Evolutionary conservation across 2,329 filamentous ascomycete genomes (phyloP).

Genomic region (Beauveria brongniartii): DNA sequence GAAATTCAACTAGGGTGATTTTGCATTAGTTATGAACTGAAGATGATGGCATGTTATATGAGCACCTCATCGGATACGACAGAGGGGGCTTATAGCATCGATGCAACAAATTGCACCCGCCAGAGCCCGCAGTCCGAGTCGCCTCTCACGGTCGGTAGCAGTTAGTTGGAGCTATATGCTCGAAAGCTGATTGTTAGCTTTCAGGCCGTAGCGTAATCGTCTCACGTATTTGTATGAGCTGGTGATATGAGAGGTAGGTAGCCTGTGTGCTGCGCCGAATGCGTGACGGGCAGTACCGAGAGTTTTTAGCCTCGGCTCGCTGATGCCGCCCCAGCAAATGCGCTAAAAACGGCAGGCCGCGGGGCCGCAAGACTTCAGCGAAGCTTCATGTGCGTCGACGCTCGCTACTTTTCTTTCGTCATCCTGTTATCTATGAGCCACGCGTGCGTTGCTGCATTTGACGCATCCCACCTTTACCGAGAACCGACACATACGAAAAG

Average conservation of each 20-base stretch:
- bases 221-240: not conserved
- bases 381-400: constrained; percentile 2
- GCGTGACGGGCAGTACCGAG: not conserved
- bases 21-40: too few species aligned
- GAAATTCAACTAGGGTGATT: too few species aligned
- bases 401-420: not conserved
- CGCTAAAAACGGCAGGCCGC: constrained; percentile 8
- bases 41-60: too few species aligned
- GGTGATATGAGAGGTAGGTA: not conserved
- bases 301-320: constrained; percentile 8
- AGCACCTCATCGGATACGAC: too few species aligned
- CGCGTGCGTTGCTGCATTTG: not conserved
- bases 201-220: not conserved
- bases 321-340: constrained; percentile 2
- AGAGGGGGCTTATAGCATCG: too few species aligned
- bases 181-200: not conserved
- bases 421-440: not conserved
- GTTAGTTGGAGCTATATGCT: not conserved
- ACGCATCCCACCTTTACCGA: not conserved
- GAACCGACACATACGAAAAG: not conserved
- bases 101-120: not conserved
- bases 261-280: not conserved
- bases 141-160: not conserved
- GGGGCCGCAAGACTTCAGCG: not conserved
- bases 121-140: not conserved